Evolutionary conservation across 1,284 basidiomycete genomes (phyloP).

Genomic region (Cutaneotrichosporon cavernicola): DNA sequence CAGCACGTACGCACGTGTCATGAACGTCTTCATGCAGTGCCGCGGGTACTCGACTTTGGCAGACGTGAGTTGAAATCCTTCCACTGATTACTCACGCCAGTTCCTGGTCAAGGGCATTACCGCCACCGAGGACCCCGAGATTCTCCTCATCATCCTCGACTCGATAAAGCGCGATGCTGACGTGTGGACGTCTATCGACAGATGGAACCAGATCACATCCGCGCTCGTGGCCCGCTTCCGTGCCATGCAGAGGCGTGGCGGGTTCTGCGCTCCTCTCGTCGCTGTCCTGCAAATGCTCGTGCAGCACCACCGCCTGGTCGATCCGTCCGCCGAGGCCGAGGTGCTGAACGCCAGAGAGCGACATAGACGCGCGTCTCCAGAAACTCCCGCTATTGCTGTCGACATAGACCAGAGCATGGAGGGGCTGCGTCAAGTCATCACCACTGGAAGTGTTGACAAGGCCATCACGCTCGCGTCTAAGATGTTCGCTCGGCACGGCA

Average conservation of each 20-base stretch:
- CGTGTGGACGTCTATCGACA: slow-evolving; percentile 49
- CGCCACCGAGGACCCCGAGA: slow-evolving; percentile 40
- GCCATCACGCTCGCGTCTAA: slow-evolving; percentile 31
- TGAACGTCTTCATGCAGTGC: slow-evolving; percentile 42
- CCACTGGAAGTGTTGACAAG: slow-evolving; percentile 23
- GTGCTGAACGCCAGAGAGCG: slow-evolving; percentile 30
- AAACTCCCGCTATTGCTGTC: slow-evolving; percentile 21
- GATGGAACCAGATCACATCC: slow-evolving; percentile 41
- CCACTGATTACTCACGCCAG: slow-evolving; percentile 24
- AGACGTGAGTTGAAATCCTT: slow-evolving; percentile 31
- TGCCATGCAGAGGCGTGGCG: slow-evolving; percentile 29
- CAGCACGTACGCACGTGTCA: slow-evolving; percentile 42
- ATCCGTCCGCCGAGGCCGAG: slow-evolving; percentile 36
- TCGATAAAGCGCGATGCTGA: slow-evolving; percentile 44
- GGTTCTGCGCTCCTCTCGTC: slow-evolving; percentile 32
- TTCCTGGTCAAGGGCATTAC: slow-evolving; percentile 40
- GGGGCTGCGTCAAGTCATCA: slow-evolving; percentile 29
- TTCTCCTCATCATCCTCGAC: slow-evolving; percentile 43
- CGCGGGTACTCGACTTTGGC: slow-evolving; percentile 43
- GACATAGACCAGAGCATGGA: slow-evolving; percentile 37
- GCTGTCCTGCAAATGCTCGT: slow-evolving; percentile 34
- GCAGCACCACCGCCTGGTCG: slow-evolving; percentile 32
- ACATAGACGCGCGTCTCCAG: slow-evolving; percentile 18
- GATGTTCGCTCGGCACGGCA: slow-evolving; percentile 38
- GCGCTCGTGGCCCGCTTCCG: slow-evolving; percentile 43